These are phyloP conservation scores for Dendrobium huoshanense DNA, from an alignment of 106 monocot genomes.

Conservation along the genomic window DNA sequence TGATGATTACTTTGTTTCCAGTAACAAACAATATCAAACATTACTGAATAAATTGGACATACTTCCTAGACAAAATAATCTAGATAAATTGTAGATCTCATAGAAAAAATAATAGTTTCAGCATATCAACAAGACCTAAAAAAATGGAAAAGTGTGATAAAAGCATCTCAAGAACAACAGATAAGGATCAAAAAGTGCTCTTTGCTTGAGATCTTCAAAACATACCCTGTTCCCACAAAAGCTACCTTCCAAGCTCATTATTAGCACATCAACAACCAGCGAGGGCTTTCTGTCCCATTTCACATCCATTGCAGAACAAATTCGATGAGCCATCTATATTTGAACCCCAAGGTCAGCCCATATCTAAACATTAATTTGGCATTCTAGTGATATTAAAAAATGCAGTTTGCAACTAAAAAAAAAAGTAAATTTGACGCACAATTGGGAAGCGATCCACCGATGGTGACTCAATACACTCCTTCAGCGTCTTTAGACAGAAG, in stretches of 20 bases:
- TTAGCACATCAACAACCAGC: constrained; percentile 44
- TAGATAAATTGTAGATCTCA: not conserved
- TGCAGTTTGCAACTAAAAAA: not conserved
- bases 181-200: not conserved
- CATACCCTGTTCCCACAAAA: constrained; percentile 56
- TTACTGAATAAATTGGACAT: not conserved
- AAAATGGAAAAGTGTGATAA: not conserved
- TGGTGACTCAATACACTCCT: constrained; percentile 32
- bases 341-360: not conserved
- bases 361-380: not conserved
- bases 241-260: constrained; percentile 21
- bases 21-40: not conserved
- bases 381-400: not conserved
- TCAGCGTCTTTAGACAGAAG: constrained; percentile 43
- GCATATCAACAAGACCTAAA: not conserved
- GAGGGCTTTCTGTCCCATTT: constrained; percentile 25
- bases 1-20: not conserved
- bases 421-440: constrained; percentile 10
- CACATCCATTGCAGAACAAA: constrained; percentile 37
- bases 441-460: constrained; percentile 33
- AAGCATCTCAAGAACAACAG: not conserved
- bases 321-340: constrained; percentile 46
- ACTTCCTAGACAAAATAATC: not conserved
- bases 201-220: not conserved
- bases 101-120: not conserved